A percentile compares a stretch with the other conserved stretches of the same genome.
phyloP scores from a whole-genome alignment of 2,329 filamentous ascomycete genomes.

The Teratosphaeria nubilosa region DNA sequence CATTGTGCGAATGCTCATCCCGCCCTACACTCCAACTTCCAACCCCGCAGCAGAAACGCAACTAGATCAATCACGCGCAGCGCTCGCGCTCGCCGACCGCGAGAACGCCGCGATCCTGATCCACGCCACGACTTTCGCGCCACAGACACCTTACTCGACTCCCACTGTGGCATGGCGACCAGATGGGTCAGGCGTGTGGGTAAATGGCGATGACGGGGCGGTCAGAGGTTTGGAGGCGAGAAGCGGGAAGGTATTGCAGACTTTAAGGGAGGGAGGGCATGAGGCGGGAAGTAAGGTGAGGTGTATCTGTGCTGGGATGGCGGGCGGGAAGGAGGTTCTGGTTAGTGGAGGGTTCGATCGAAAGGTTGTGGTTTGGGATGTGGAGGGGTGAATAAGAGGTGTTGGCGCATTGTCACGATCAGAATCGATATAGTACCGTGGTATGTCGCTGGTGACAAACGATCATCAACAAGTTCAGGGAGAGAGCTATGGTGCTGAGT shows the following conservation, averaged over 20 bases:
- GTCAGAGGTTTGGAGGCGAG: slow-evolving; percentile 49
- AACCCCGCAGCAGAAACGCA: slow-evolving; percentile 31
- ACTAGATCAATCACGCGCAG: slow-evolving; percentile 42
- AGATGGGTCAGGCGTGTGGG: slow-evolving; percentile 51
- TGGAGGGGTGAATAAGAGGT: neutral
- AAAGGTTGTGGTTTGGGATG: slow-evolving; percentile 47
- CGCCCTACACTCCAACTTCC: slow-evolving; percentile 23
- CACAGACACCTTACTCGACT: slow-evolving; percentile 55
- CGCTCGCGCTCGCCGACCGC: slow-evolving; percentile 42
- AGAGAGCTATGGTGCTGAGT: neutral
- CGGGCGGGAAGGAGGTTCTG: slow-evolving; percentile 39
- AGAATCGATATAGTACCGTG: neutral
- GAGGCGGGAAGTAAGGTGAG: slow-evolving; percentile 49
- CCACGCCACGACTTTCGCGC: slow-evolving; percentile 49
- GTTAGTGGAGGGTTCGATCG: slow-evolving; percentile 57
- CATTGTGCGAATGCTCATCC: slow-evolving; percentile 48
- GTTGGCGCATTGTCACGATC: no score
- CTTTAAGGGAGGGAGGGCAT: slow-evolving; percentile 38
- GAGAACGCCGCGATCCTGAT: slow-evolving; percentile 52
- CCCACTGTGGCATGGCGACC: slow-evolving; percentile 53
- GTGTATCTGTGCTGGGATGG: slow-evolving; percentile 46
- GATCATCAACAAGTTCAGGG: neutral
- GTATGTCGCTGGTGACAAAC: neutral
- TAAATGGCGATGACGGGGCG: slow-evolving; percentile 55
- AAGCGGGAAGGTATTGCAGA: slow-evolving; percentile 46